phyloP scores from a whole-genome alignment of 2,329 filamentous ascomycete genomes.

The Tolypocladium endophyticum region DNA sequence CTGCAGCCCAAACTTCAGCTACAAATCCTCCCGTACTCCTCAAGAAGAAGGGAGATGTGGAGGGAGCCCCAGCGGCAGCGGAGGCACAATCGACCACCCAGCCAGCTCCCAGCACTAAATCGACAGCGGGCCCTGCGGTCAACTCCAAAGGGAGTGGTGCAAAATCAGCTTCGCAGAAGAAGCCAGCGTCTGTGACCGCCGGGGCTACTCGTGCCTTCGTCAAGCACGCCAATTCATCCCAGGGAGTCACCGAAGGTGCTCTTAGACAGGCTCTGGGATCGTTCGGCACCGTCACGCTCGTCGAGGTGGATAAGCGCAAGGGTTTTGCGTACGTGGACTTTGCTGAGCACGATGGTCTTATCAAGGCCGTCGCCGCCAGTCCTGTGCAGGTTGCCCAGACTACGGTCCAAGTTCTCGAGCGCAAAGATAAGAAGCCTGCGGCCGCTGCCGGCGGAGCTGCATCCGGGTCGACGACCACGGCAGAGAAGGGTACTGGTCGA shows the following conservation, averaged over 20 bases:
- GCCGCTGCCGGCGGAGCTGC: conserved; percentile 2
- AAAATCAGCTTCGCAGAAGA: conserved; percentile 23
- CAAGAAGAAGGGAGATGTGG: conserved; percentile 27
- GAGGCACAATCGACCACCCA: conserved; percentile 4
- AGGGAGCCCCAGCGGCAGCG: conserved; percentile 10
- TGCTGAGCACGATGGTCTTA: conserved; percentile 57
- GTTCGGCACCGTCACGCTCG: conserved; percentile 65
- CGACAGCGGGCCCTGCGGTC: conserved; percentile 7
- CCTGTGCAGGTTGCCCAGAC: conserved; percentile 76
- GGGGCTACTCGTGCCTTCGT: conserved; percentile 60
- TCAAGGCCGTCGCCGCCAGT: conserved; percentile 71
- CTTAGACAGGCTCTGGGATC: conserved; percentile 63
- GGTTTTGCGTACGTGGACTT: conserved; percentile 93
- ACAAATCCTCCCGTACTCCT: conserved; percentile 27
- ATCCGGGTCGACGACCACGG: conserved; percentile 1
- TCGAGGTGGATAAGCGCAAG: conserved; percentile 92
- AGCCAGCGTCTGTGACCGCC: conserved; percentile 15
- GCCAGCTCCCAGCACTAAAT: conserved; percentile 8
- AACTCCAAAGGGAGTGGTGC: conserved; percentile 9
- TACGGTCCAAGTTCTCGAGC: conserved; percentile 76
- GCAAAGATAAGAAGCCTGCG: conserved; percentile 49
- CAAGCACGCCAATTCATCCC: conserved; percentile 78
- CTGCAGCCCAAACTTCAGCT: conserved; percentile 13
- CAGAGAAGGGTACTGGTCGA: conserved; percentile 11
- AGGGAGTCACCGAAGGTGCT: conserved; percentile 77